Evolutionary conservation across 805 yeast species (phyloP).

Genomic region (Diddensiella transvaalensis): DNA sequence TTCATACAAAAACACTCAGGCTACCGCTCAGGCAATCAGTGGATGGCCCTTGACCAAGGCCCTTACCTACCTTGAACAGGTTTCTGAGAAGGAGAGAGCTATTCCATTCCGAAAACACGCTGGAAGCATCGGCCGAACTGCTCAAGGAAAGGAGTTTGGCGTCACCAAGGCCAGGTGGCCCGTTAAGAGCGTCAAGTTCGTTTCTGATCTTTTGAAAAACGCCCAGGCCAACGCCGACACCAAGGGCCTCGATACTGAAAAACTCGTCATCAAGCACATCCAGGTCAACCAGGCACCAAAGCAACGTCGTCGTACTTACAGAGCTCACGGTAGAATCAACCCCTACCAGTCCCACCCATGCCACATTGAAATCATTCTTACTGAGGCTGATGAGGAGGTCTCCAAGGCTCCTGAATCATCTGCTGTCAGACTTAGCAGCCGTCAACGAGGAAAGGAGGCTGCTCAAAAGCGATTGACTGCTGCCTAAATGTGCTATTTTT

Average conservation of each 20-base stretch:
- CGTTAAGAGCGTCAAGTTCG: slow-evolving; percentile 93
- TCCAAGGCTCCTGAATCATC: slow-evolving; percentile 78
- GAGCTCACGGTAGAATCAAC: slow-evolving; percentile 99
- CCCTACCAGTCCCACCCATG: slow-evolving; percentile 99
- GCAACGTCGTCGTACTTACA: slow-evolving; percentile 99
- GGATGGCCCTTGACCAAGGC: slow-evolving; percentile 99
- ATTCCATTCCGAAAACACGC: slow-evolving; percentile 98
- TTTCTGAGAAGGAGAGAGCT: slow-evolving; percentile 97
- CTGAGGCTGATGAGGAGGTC: slow-evolving; percentile 92
- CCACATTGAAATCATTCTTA: slow-evolving; percentile 95
- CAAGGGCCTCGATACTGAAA: slow-evolving; percentile 95
- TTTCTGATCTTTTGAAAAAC: slow-evolving; percentile 91
- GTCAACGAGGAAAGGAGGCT: slow-evolving; percentile 91
- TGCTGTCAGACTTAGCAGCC: slow-evolving; percentile 71
- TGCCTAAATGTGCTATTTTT: slow-evolving; percentile 25
- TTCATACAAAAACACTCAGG: slow-evolving; percentile 99
- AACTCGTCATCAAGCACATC: slow-evolving; percentile 93
- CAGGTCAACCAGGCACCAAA: slow-evolving; percentile 99
- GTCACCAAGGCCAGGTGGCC: slow-evolving; percentile 99
- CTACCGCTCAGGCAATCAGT: slow-evolving; percentile 95
- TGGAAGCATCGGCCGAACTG: slow-evolving; percentile 97
- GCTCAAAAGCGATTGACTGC: slow-evolving; percentile 84
- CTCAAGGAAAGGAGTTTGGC: slow-evolving; percentile 99
- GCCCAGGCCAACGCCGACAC: slow-evolving; percentile 99
- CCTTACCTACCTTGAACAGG: slow-evolving; percentile 92